These are phyloP conservation scores for Arthrinium phaeospermum DNA, from an alignment of 2,329 filamentous ascomycete species.

Conservation along the genomic window DNA sequence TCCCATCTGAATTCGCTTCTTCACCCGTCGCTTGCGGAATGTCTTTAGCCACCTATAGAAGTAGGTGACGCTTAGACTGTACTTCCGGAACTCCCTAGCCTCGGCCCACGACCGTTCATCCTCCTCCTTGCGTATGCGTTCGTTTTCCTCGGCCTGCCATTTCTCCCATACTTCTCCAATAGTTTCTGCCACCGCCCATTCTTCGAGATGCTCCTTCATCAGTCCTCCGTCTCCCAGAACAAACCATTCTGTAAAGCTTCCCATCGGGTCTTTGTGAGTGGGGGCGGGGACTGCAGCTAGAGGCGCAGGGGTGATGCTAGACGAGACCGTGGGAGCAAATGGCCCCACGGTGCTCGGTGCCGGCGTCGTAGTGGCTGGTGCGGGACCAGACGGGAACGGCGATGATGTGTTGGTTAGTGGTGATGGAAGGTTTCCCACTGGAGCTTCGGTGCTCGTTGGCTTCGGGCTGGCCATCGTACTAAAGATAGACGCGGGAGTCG, in stretches of 20 bases:
- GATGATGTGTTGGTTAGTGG: background rate
- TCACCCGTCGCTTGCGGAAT: conserved; percentile 54
- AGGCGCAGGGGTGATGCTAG: conserved; percentile 18
- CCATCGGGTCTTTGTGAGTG: conserved; percentile 48
- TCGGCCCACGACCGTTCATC: conserved; percentile 53
- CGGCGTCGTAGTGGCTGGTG: conserved; percentile 22
- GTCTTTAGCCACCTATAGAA: conserved; percentile 62
- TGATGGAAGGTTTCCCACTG: background rate
- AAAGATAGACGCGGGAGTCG: conserved; percentile 5
- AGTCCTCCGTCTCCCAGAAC: conserved; percentile 60
- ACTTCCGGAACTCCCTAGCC: conserved; percentile 53
- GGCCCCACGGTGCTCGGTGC: conserved; percentile 11
- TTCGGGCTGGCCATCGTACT: background rate
- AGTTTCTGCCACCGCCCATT: conserved; percentile 51
- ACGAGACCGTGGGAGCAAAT: background rate
- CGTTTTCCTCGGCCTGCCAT: conserved; percentile 47
- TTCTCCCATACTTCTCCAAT: conserved; percentile 48
- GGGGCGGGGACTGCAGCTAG: conserved; percentile 18
- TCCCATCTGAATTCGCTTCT: conserved; percentile 56
- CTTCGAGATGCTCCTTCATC: conserved; percentile 53
- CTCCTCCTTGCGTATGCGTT: conserved; percentile 52
- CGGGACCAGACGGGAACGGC: background rate
- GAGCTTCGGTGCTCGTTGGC: background rate
- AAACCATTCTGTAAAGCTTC: conserved; percentile 59
- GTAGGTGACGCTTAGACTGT: conserved; percentile 58